Base-by-base conservation (phyloP, 2,329 filamentous ascomycete species). In the Cordyceps javanica region DNA sequence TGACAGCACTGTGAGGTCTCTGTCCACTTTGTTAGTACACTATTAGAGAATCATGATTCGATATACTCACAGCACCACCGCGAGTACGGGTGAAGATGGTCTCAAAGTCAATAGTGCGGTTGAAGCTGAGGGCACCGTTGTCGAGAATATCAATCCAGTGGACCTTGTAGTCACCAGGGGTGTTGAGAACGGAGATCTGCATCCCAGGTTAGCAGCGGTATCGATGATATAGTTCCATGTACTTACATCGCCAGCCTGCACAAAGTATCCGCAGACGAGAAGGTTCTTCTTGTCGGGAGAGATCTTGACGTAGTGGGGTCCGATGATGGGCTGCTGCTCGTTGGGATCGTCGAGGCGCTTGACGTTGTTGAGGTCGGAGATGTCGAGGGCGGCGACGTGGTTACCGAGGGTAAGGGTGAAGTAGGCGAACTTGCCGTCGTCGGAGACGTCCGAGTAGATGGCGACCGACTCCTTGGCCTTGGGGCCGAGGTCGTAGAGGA, bases 261-360 rank as follows among this genome's bases (percentile, higher is more conserved):
- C 81, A 64, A 86, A 86, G 72, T 86, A 86, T 54, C 84, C 83
- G n/a, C 80, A 84, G 14, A 86, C 82, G 2, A 86, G 73, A 16
- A 86, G 68, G 66, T 86, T 81, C 74, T 83, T 83, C 74, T 85
- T 82, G 62, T 86, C 83, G 0, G 83, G 82, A 5, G 80, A 80
- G 59, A 86, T 74, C 73, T 86, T 86, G 71, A 86, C 72, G 63
- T 85, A 86, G 72, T 86, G 83, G 0, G 82, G 82, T 1, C 82
- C 82, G 54, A 85, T 75, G 59, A 80, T 82, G 21, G 81, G 81
- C 67, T 86, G 83, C 30, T 73, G 68, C 67, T 81, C 79, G 57
- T 83, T 68, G 0, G 82, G 82, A 63, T 86, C 72, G 61, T 86
- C 83, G 23, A 86, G 80, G 11, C 83, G 79, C 70, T 81, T 83